These are phyloP conservation scores for Sedum album DNA, from an alignment of 164 flowering plant species.

Conservation along the genomic window DNA sequence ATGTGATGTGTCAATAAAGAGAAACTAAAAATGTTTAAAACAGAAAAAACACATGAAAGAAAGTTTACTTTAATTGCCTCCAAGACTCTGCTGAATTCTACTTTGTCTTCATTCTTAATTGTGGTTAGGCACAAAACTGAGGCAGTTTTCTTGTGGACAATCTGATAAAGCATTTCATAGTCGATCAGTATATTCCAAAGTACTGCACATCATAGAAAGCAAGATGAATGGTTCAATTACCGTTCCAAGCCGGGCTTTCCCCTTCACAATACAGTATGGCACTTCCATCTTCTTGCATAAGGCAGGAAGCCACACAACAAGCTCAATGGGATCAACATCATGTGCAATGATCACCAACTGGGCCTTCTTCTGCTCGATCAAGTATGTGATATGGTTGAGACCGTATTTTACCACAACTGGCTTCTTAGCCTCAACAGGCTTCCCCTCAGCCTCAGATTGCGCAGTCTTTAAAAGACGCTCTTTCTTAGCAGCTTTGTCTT, in stretches of 20 bases:
- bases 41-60: neutral
- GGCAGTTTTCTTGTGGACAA: constrained; percentile 83
- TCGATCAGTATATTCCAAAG: neutral
- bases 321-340: neutral
- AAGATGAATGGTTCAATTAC: constrained; percentile 17
- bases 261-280: neutral
- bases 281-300: neutral
- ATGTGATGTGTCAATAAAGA: too few relatives aligned
- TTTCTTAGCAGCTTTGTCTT: constrained; percentile 45
- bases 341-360: constrained; percentile 18
- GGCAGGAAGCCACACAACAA: neutral
- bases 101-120: constrained; percentile 76
- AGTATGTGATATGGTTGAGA: constrained; percentile 1
- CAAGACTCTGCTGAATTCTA: constrained; percentile 36
- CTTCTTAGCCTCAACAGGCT: constrained; percentile 12
- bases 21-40: too few relatives aligned
- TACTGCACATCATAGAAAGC: neutral
- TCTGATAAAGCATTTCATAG: constrained; percentile 19
- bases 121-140: constrained; percentile 23
- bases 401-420: constrained; percentile 17
- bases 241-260: constrained; percentile 39
- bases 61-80: neutral
- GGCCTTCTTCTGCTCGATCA: constrained; percentile 19
- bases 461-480: constrained; percentile 55
- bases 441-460: constrained; percentile 6